Base-by-base conservation (phyloP, 768 basidiomycete genomes). In the Boletellus sp. region DNA sequence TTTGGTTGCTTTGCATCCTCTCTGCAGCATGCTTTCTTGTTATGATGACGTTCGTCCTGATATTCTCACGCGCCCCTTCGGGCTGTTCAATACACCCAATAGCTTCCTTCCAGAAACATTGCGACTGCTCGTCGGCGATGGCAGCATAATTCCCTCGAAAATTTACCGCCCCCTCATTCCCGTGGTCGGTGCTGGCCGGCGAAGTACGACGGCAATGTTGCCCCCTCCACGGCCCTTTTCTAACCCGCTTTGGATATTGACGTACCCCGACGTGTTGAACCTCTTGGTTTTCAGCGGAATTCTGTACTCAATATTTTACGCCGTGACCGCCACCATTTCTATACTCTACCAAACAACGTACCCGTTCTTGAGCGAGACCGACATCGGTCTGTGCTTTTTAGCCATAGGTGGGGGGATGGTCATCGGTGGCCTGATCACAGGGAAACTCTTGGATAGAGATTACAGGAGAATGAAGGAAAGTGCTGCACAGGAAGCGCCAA, bases 381-480 rank as follows among this genome's bases (percentile, higher is more conserved):
- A 78, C 23, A 71, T 88, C 28, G 91, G 91, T 3, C 67, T 94
- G 5, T 91, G 87, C 64, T 94, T 84, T 70, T 69, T 93, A 47
- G 79, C 83, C 1, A 77, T 85, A 44, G 92, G 90, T 2, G 77
- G 80, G 15, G 93, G 91, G 0, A 83, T 83, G 69, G 66, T 80
- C 9, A 42, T 84, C 15, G 84, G 89, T 12, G 76, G 80, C 17
- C 61, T 73, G n/a, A 20, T 74, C 1, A 80, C 74, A 19, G 90
- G 91, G 3, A 78, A 71, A 47, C 58, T 87, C 11, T 63, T 91
- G 9, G 86, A 94, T 56, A 69, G 70, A 54, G 82, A 90, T 53
- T 94, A 84, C 63, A 76, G 58, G 55, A 66, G 61, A 55, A 69
- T 71, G 41, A 74, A 53, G 39, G 54, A 57, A 34, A 48, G 53